Base-by-base conservation (phyloP, 495 filamentous ascomycete species). In the Rhypophila decipiens region DNA sequence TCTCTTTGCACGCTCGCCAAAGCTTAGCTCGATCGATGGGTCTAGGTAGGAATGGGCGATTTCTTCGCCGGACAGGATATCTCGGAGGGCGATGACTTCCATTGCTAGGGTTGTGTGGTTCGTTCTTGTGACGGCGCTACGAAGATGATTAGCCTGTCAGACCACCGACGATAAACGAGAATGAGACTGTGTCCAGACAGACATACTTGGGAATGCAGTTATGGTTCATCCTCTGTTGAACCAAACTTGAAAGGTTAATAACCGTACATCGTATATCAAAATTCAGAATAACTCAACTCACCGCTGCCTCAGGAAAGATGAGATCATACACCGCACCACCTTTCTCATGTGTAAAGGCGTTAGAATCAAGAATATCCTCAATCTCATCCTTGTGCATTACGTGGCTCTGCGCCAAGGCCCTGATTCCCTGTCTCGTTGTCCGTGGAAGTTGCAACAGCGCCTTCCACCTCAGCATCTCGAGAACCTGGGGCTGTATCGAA, bases 271-370 rank as follows among this genome's bases (percentile, higher is more conserved):
- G 39, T 49, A 38, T 49, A n/a, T 15, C 1, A 10, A n/a, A 2
- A 10, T 2, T 17, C 24, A 37, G 10, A 3, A 17, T 37, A 24
- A 9, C 27, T 7, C 7, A 31, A 31, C 27, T 49, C 17, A 49
- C 47, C 12, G 47, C 18, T n/a, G 47, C 47, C 47, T 23, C 13
- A 1, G 47, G 24, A 43, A 43, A 49, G 8, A 49, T 34, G 27
- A 49, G 12, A 42, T 43, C 33, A 22, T 36, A 21, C 20, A 42
- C 12, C 17, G n/a, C 31, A 3, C 47, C 47, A 4, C 39, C 47
- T n/a, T 49, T 42, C n/a, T 43, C 31, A 23, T 49, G 47, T 21
- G 47, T 36, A 29, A 49, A 49, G 20, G 47, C 47, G 20, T 49
- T 49, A 27, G 47, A 42, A 21, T 49, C 47, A 27, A 49, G 20